Percentiles rank a stretch among this genome's conserved stretches.
phyloP scores from a whole-genome alignment of 2,329 filamentous ascomycete species.

The Aaosphaeria arxii region DNA sequence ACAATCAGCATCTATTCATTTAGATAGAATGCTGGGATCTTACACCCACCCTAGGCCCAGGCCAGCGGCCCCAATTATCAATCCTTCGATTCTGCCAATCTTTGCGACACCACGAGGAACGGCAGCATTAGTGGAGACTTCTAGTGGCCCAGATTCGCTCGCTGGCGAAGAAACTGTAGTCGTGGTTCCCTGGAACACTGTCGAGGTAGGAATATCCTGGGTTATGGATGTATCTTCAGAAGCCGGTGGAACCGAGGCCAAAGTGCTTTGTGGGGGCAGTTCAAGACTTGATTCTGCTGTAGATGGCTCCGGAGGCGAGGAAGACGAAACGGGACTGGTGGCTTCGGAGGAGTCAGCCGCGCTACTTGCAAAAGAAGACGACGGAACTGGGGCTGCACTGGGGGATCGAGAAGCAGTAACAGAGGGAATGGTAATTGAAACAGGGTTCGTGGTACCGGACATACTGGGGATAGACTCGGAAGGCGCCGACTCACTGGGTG shows the following conservation, averaged over 20 bases:
- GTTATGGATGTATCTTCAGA: conserved; percentile 1
- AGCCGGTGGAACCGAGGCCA: conserved; percentile 1
- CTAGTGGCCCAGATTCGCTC: not conserved
- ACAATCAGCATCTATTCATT: no score
- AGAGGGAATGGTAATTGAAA: conserved; percentile 4
- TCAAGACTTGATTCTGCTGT: conserved; percentile 19
- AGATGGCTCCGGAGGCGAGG: conserved; percentile 14
- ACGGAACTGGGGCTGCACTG: conserved; percentile 9
- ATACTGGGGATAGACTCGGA: no score
- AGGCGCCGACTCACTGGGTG: no score
- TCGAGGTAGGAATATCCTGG: conserved; percentile 2
- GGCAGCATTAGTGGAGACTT: conserved; percentile 16
- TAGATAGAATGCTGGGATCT: not conserved
- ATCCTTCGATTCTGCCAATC: conserved; percentile 13
- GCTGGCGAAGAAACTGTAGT: not conserved
- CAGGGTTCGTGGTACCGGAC: no score
- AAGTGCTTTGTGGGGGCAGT: conserved; percentile 6
- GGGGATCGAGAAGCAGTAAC: conserved; percentile 7
- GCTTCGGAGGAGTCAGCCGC: not conserved
- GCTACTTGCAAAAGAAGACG: conserved; percentile 1
- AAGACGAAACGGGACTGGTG: not conserved
- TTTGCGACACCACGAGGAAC: conserved; percentile 9
- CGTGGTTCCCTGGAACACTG: conserved; percentile 1
- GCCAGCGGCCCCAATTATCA: conserved; percentile 22
- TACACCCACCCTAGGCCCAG: conserved; percentile 21